Conservation (phyloP, 2,329 filamentous ascomycete genomes). For the Aspergillus ochraceoroseus region DNA sequence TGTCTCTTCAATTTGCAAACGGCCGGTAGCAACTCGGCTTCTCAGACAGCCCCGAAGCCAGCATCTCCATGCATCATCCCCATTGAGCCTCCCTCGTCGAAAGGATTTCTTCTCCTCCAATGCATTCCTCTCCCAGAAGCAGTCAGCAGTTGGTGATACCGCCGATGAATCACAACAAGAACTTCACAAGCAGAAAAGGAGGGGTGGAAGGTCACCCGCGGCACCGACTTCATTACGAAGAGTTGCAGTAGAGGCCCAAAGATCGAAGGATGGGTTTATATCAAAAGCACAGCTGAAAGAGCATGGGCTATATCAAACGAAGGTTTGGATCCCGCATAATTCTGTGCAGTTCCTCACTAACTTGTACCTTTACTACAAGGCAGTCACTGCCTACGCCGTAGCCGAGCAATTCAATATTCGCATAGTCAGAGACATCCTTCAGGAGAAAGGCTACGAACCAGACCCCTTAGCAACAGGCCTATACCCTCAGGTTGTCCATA, state of each 20-base stretch:
- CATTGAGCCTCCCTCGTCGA: conserved; percentile 45
- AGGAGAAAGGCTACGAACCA: conserved; percentile 56
- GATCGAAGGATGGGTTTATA: conserved; percentile 51
- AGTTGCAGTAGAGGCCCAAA: conserved; percentile 80
- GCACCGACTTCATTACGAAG: conserved; percentile 73
- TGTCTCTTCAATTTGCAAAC: conserved; percentile 33
- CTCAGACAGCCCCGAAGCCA: conserved; percentile 32
- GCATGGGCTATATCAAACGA: conserved; percentile 36
- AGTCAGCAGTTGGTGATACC: conserved; percentile 19
- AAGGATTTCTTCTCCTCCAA: conserved; percentile 65
- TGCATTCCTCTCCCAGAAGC: conserved; percentile 48
- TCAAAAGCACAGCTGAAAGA: conserved; percentile 41
- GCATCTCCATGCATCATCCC: conserved; percentile 32
- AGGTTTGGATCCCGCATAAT: conserved; percentile 24
- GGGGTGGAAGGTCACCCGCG: conserved; percentile 48
- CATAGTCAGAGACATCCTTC: conserved; percentile 54
- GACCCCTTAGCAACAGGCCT: conserved; percentile 60
- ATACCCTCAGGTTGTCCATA: conserved; percentile 61
- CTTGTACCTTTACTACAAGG: conserved; percentile 31
- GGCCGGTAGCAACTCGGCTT: conserved; percentile 22
- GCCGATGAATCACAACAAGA: conserved; percentile 18
- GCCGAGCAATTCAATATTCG: conserved; percentile 62
- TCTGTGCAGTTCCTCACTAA: conserved; percentile 7
- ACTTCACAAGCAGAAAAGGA: conserved; percentile 43
- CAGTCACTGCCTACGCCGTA: conserved; percentile 61